Conservation (phyloP, 441 rosid genomes). For the Geranium incanum region DNA sequence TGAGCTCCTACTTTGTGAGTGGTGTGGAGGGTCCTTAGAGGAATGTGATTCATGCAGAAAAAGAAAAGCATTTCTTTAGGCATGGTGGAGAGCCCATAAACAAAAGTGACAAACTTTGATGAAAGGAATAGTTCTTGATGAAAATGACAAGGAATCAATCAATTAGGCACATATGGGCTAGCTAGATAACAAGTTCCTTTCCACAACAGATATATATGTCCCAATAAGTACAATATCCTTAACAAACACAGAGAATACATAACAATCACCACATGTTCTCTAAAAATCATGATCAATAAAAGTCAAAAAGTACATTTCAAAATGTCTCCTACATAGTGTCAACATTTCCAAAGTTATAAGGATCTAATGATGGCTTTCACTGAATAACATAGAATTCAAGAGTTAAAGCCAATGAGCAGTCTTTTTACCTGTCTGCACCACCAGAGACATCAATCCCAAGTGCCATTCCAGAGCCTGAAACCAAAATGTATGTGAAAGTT, state of each 20-base stretch:
- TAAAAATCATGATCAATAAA: neutral
- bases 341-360: neutral
- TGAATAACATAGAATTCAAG: conserved; percentile 7
- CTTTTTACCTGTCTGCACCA: conserved; percentile 15
- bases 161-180: conserved; percentile 9
- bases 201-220: conserved; percentile 18
- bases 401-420: neutral
- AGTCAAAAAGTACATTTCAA: conserved; percentile 9
- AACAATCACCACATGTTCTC: neutral
- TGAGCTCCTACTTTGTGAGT: conserved; percentile 25
- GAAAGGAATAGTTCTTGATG: conserved; percentile 27
- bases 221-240: conserved; percentile 7
- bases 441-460: conserved; percentile 16
- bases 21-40: conserved; percentile 33
- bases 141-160: conserved; percentile 21
- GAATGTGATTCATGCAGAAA: conserved; percentile 40
- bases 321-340: neutral
- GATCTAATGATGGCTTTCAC: conserved; percentile 13
- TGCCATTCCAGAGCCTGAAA: conserved; percentile 22
- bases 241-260: neutral
- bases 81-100: conserved; percentile 45
- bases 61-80: conserved; percentile 19
- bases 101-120: conserved; percentile 26
- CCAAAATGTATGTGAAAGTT: conserved; percentile 16
- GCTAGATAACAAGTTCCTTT: conserved; percentile 12